Evolutionary conservation across 768 basidiomycete genomes (phyloP), one percentile per base, ranked within the genome.

Genomic region (Lentinus brumalis): DNA sequence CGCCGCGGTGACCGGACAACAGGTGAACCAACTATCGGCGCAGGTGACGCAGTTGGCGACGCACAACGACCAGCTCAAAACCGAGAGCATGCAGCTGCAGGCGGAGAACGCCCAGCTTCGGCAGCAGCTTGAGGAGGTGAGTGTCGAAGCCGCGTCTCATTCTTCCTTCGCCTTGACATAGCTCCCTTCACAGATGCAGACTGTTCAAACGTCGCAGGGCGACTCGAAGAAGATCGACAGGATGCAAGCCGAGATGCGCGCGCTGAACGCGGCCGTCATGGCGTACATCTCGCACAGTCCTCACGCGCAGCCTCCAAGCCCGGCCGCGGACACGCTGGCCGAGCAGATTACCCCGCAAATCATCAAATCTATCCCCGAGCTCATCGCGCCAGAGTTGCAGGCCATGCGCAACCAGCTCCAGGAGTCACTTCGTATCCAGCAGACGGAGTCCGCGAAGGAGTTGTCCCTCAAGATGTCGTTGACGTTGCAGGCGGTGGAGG

Each of bases 11-110:
- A 55, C 58, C 21, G 62, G 56, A n/a, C 53, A 61, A 11, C 57
- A 66, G 44, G 56, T 66, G 39, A 57, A 56, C 12, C 55, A 55
- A 45, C 57, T 66, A 8, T 57, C 59, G 18, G 44, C 63, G 39
- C 53, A 63, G 38, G 59, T 66, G 21, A 57, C 58, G 40, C 51
- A 61, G 12, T 41, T 63, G 42, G 58, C 56, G 30, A 32, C 40
- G 9, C 32, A 15, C 26, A 63, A 61, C 42, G 58, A 63, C 12
- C 54, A 57, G 44, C 65, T 59, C 12, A 52, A 60, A 29, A 45
- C 39, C 18, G 51, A 60, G 61, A 59, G 56, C 44, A 38, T 56
- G 45, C 45, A 53, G 15, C 46, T 61, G 9, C 55, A 57, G 2
- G 58, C 50, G 8, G 61, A 58, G 41, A 59, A 59, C 45, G 55